Evolutionary conservation across 208 protist species (phyloP), one percentile per base, ranked within the genome.

Genomic region (Leishmania lainsoni): DNA sequence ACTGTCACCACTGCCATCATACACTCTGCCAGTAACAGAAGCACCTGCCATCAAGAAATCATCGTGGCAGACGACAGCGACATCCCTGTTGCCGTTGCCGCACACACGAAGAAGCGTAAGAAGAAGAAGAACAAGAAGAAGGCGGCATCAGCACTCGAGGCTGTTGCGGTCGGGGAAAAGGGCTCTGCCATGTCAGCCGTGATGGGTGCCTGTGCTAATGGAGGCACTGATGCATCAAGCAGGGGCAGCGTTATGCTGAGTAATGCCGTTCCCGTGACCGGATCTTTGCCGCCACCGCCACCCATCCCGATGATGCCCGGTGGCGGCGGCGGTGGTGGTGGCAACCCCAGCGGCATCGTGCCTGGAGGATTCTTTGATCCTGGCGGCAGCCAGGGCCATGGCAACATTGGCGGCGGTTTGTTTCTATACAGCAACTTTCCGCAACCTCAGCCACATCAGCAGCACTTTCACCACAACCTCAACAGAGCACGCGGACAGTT

Each of bases 121-220:
- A 89, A 89, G 51, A 89, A 86, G 58, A 86, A 80, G 51, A 74
- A 81, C 56, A 70, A 76, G 35, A 85, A 86, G 32, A 73, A 75
- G 59, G 70, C 69, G 32, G 68, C 66, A 39, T 74, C 83, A 42
- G 63, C 78, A 17, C 6, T 26, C 17, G 56, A n/a, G 6, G 42
- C 9, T 16, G 61, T 12, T 12, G 39, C 76, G 16, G 39, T 22
- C 29, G 51, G 51, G 26, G 77, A 32, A 35, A 59, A 76, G 56
- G 68, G 56, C 16, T 35, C 32, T 29, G 52, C 22, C n/a, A 51
- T 58, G 12, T 17, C 80, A 8, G 48, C 54, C 17, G 39, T 35
- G 20, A 49, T 17, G 51, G 66, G 22, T 45, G 72, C 71, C 45
- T 49, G 71, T 61, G 61, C 66, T 74, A 61, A 61, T 61, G 74